phyloP scores from a whole-genome alignment of 257 asterid species.

The Solanum bulbocastanum region DNA sequence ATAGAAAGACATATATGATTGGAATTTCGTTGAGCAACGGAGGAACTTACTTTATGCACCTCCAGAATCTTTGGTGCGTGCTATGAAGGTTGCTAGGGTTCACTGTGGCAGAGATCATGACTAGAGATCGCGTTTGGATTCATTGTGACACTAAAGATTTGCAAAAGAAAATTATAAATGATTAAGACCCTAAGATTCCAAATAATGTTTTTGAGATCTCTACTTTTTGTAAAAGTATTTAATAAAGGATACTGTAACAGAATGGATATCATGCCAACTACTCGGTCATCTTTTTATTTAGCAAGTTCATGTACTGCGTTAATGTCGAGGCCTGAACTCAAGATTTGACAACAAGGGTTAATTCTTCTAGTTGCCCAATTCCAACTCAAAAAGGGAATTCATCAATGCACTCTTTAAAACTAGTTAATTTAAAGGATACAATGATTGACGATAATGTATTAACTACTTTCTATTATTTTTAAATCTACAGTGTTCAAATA shows the following conservation, averaged over 20 bases:
- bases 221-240: not conserved
- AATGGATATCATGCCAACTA: not conserved
- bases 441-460: not conserved
- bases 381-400: not conserved
- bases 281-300: not conserved
- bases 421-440: not conserved
- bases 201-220: not conserved
- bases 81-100: not conserved
- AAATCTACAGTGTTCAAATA: not conserved
- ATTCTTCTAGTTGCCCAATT: not conserved
- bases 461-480: not conserved
- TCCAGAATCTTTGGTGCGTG: not conserved
- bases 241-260: not conserved
- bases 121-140: not conserved
- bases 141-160: not conserved
- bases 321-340: not conserved
- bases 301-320: not conserved
- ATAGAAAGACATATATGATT: not conserved
- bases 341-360: not conserved
- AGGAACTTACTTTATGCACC: not conserved
- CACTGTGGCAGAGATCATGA: not conserved
- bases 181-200: not conserved
- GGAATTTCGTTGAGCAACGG: not conserved
- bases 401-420: not conserved
- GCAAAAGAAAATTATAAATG: not conserved